phyloP scores from a whole-genome alignment of 371 early-diverging fungal species.

The Actinomortierella wolfii region DNA sequence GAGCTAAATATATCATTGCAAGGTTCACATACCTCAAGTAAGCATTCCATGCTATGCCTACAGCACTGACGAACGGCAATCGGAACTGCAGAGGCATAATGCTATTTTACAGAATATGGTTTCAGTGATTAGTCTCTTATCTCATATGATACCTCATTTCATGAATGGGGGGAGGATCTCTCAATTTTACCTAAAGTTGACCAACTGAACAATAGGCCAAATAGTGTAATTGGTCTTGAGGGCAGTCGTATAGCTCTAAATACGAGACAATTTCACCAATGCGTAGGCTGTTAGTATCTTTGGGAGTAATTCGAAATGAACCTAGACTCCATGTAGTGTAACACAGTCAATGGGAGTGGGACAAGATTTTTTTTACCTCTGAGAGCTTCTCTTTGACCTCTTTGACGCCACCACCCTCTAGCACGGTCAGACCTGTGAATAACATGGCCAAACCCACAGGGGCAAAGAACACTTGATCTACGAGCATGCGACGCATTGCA shows the following conservation, averaged over 20 bases:
- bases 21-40: conserved; percentile 65
- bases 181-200: conserved; percentile 79
- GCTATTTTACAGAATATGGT: conserved; percentile 7
- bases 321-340: too few relatives aligned
- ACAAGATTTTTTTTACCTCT: too few relatives aligned
- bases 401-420: conserved; percentile 61
- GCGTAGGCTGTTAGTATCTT: too few relatives aligned
- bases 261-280: too few relatives aligned
- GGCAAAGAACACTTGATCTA: conserved; percentile 77
- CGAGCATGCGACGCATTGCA: conserved; percentile 56
- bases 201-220: conserved; percentile 80
- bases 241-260: conserved; percentile 56
- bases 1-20: too few relatives aligned
- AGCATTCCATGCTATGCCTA: conserved; percentile 83
- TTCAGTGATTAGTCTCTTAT: too few relatives aligned
- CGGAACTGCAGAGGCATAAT: conserved; percentile 74
- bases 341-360: too few relatives aligned
- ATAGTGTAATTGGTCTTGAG: conserved; percentile 79
- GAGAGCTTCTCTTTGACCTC: conserved; percentile 66
- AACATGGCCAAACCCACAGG: conserved; percentile 73
- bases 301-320: too few relatives aligned
- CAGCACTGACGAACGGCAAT: conserved; percentile 74
- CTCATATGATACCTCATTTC: too few relatives aligned
- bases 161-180: too few relatives aligned
- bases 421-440: conserved; percentile 67